Evolutionary conservation across 129 eudicot genomes (phyloP).

Genomic region (Calendula officinalis): DNA sequence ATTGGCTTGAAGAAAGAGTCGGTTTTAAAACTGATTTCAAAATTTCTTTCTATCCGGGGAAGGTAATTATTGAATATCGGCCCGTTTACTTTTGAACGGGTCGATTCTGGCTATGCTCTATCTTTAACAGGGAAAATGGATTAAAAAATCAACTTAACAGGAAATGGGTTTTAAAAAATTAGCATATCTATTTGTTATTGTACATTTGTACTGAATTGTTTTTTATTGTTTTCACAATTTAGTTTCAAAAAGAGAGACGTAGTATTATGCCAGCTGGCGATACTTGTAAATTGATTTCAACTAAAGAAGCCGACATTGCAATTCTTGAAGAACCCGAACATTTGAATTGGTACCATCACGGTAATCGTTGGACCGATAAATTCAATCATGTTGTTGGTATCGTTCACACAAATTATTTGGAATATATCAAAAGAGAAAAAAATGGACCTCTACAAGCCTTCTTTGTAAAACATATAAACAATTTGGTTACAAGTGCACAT

Average conservation of each 20-base stretch:
- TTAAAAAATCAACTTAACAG: too few species aligned
- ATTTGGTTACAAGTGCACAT: conserved; percentile 73
- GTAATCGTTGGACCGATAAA: conserved; percentile 96
- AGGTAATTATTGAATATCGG: conserved; percentile 41
- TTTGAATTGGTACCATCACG: conserved; percentile 96
- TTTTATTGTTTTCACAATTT: background rate
- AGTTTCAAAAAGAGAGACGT: conserved; percentile 87
- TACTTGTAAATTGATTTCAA: conserved; percentile 76
- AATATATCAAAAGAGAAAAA: conserved; percentile 90
- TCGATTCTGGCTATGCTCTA: background rate
- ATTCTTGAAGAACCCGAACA: conserved; percentile 98
- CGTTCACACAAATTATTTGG: conserved; percentile 96
- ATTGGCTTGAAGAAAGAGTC: conserved; percentile 90
- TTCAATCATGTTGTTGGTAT: conserved; percentile 97
- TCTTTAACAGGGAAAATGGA: background rate
- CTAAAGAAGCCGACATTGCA: conserved; percentile 91
- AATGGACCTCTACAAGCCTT: conserved; percentile 93
- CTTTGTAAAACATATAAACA: conserved; percentile 85
- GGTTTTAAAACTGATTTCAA: conserved; percentile 90
- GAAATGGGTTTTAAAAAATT: too few species aligned
- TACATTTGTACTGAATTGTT: too few species aligned
- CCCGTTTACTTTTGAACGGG: background rate
- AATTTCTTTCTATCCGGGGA: conserved; percentile 96
- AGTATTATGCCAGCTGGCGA: conserved; percentile 98
- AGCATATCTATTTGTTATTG: too few species aligned